These are phyloP conservation scores for Daphne laureola DNA, from an alignment of 441 rosid species.

Conservation along the genomic window DNA sequence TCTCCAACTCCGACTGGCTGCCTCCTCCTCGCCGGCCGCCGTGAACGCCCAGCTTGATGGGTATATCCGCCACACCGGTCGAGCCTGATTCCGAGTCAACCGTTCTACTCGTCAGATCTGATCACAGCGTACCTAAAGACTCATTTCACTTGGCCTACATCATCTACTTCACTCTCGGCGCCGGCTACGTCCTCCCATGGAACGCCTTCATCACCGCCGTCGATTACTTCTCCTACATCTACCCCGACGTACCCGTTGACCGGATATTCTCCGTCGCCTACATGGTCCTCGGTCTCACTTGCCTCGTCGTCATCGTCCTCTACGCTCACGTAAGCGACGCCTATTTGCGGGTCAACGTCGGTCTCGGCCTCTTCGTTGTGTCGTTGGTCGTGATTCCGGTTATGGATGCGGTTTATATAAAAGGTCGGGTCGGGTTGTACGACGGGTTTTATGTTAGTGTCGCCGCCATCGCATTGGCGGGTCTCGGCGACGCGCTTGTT, in stretches of 20 bases:
- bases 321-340: slow-evolving; percentile 66
- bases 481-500: slow-evolving; percentile 72
- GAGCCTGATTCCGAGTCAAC: slow-evolving; percentile 39
- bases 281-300: slow-evolving; percentile 45
- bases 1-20: too few species aligned
- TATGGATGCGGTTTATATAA: slow-evolving; percentile 59
- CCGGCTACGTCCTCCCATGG: slow-evolving; percentile 90
- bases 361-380: slow-evolving; percentile 47
- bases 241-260: slow-evolving; percentile 78
- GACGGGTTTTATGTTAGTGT: slow-evolving; percentile 59
- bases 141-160: slow-evolving; percentile 63
- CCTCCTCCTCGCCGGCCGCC: too few species aligned
- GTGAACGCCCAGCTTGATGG: slow-evolving; percentile 27
- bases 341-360: slow-evolving; percentile 62
- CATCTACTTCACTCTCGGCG: slow-evolving; percentile 72
- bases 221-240: slow-evolving; percentile 84
- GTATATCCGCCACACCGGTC: slow-evolving; percentile 21
- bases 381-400: slow-evolving; percentile 61
- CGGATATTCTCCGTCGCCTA: slow-evolving; percentile 70
- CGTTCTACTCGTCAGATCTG: slow-evolving; percentile 17
- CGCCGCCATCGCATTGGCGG: slow-evolving; percentile 43
- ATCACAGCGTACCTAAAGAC: slow-evolving; percentile 38
- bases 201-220: slow-evolving; percentile 93
- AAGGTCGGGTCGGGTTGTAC: slow-evolving; percentile 68
- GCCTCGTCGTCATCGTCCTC: slow-evolving; percentile 45